Evolutionary conservation across 2,329 filamentous ascomycete species (phyloP).

Genomic region (Clarireedia monteithiana): DNA sequence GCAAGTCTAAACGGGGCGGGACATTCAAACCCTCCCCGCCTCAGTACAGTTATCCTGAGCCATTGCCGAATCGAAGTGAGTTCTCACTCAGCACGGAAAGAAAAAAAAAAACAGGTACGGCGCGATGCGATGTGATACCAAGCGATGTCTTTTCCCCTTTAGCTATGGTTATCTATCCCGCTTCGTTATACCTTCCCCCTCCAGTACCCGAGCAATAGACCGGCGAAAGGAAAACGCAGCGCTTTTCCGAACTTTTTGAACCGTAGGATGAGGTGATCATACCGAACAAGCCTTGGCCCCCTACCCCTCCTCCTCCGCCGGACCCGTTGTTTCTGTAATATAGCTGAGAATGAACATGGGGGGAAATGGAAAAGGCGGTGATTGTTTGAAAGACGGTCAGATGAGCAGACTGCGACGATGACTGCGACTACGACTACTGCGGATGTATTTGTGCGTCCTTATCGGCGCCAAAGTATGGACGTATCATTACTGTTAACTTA

Average conservation of each 20-base stretch:
- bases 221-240: background rate
- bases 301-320: too few species aligned
- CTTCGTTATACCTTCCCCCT: background rate
- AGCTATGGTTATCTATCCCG: background rate
- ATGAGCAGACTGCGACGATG: background rate
- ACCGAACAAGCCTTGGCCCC: background rate
- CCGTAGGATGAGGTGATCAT: background rate
- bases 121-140: background rate
- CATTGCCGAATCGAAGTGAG: background rate
- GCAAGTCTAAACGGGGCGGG: background rate
- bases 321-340: background rate
- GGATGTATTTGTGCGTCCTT: too few species aligned
- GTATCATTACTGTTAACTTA: too few species aligned
- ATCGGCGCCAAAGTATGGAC: too few species aligned
- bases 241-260: background rate
- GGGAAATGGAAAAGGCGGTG: background rate
- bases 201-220: background rate
- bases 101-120: background rate
- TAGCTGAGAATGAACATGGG: background rate
- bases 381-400: background rate
- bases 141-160: background rate
- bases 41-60: background rate
- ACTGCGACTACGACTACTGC: background rate
- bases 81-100: background rate
- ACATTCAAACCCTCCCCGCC: background rate